Evolutionary conservation across 192 early-diverging fungal genomes (phyloP), one percentile per base, ranked within the genome.

Genomic region (Rhizophagus prolifer): DNA sequence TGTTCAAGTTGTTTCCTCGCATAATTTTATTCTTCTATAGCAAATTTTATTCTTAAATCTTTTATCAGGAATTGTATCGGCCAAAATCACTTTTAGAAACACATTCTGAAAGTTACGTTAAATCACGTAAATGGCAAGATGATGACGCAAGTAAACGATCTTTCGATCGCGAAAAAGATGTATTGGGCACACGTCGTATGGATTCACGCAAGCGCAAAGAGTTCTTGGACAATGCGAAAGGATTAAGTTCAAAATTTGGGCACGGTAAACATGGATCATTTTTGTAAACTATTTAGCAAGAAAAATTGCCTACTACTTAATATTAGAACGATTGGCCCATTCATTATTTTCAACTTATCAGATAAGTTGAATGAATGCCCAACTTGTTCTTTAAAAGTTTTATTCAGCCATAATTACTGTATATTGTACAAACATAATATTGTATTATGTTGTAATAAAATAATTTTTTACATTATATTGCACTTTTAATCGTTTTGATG

Each of bases 131-230:
- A 64, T 83, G 85, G 79, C 68, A 82, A 74, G 79, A 86, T 14
- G 85, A 88, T 26, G 87, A 90, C 46, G 84, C 79, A 0, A 81
- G 82, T 64, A 83, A 86, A 67, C 82, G 86, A 31, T 73, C 81
- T 28, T 90, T 90, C 80, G 88, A 90, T 74, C 82, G 88, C 26
- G 86, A 90, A 34, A 81, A 78, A 77, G 88, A 90, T 78, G 81
- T 90, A 31, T 80, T 83, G 23, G 84, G 86, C 26, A 67, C 83
- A 13, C 85, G 86, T 54, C 76, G 79, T 12, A 82, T 88, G 44
- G 84, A 87, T 50, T 63, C 82, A 25, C 85, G 85, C 30, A 79
- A 83, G 47, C 66, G 86, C 9, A 67, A 82, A 23, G 82, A 88
- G 34, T 68, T 90, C 69, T 64, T 88, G 50, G 82, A 88, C 23